A percentile compares a stretch with the other conserved stretches of the same genome.
phyloP scores from a whole-genome alignment of 768 basidiomycete species.

The Lentinus brumalis region DNA sequence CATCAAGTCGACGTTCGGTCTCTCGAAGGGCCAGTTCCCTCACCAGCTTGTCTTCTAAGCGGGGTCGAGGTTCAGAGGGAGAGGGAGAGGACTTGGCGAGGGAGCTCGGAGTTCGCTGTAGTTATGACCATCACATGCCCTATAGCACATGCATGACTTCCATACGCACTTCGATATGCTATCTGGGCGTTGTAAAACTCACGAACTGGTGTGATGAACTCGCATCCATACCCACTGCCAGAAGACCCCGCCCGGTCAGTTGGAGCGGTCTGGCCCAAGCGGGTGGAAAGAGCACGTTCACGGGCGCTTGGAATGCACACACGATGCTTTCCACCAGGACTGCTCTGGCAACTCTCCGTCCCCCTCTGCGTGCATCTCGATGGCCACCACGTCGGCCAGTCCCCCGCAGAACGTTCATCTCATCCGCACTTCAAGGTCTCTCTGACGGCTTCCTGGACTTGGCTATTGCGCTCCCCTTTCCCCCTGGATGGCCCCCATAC shows the following conservation, averaged over 20 bases:
- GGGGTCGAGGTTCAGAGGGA: slow-evolving; percentile 8
- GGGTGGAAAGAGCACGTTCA: not conserved
- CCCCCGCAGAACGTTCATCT: slow-evolving; percentile 23
- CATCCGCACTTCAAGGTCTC: slow-evolving; percentile 25
- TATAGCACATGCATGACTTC: slow-evolving; percentile 37
- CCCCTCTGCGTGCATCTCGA: slow-evolving; percentile 16
- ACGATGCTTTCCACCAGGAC: slow-evolving; percentile 20
- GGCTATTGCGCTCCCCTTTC: slow-evolving; percentile 72
- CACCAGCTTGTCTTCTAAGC: slow-evolving; percentile 88
- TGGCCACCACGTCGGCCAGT: not conserved
- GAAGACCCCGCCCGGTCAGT: too few relatives aligned
- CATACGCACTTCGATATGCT: slow-evolving; percentile 27
- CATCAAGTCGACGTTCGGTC: slow-evolving; percentile 88
- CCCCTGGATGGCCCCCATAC: slow-evolving; percentile 68
- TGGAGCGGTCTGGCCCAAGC: not conserved
- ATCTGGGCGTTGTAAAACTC: slow-evolving; percentile 23
- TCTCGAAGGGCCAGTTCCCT: slow-evolving; percentile 96
- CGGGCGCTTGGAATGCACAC: slow-evolving; percentile 2
- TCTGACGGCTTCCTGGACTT: slow-evolving; percentile 74
- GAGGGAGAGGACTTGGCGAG: slow-evolving; percentile 15
- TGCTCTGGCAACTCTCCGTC: slow-evolving; percentile 12
- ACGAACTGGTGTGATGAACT: not conserved
- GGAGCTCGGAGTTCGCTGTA: slow-evolving; percentile 16
- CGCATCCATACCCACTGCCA: not conserved
- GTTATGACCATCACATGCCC: slow-evolving; percentile 41